Base-by-base conservation (phyloP, 164 flowering plant species). In the Vitis rotundifolia region DNA sequence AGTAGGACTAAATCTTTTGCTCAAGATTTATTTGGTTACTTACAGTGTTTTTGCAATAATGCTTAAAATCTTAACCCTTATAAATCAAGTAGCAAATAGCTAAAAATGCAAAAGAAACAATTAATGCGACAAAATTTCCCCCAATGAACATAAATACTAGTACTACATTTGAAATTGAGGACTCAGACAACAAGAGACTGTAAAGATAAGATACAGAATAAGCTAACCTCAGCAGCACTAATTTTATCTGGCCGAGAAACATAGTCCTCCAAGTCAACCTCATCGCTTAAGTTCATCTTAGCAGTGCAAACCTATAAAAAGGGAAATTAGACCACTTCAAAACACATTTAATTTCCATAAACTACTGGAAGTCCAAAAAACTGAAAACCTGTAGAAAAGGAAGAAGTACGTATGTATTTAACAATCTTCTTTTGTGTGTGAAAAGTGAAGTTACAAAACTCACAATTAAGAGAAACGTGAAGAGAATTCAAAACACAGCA, bases 161-260 rank as follows among this genome's bases (percentile, higher is more conserved):
- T 37, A 37, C 44, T 37, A 37, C 0, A 37, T 37, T 37, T 37
- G 44, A 52, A 53, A 26, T 31, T 19, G 9, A 14, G 11, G 5
- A 18, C 29, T 8, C 19, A 31, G 54, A 22, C 15, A 16, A 0
- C 18, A 18, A 47, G 16, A 29, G 12, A 54, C 18, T 61, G 28
- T 29, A 56, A 52, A 52, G 29, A 49, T n/a, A 59, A 48, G 47
- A 49, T 19, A 19, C 19, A 56, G 63, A 64, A 71, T 44, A 56
- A 56, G 85, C 92, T 65, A 64, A 94, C 99, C 96, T 94, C 99
- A 64, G 99, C 99, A 67, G 99, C 99, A 82, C 99, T 92, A 31
- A 94, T 94, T 83, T 94, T 94, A 74, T 94, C 99, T 8, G 99
- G 99, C 7, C 99, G 91, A 70, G 99, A 94, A 28, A 92, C 99